Base-by-base conservation (phyloP, 2,329 filamentous ascomycete genomes). In the Neopestalotiopsis clavispora region DNA sequence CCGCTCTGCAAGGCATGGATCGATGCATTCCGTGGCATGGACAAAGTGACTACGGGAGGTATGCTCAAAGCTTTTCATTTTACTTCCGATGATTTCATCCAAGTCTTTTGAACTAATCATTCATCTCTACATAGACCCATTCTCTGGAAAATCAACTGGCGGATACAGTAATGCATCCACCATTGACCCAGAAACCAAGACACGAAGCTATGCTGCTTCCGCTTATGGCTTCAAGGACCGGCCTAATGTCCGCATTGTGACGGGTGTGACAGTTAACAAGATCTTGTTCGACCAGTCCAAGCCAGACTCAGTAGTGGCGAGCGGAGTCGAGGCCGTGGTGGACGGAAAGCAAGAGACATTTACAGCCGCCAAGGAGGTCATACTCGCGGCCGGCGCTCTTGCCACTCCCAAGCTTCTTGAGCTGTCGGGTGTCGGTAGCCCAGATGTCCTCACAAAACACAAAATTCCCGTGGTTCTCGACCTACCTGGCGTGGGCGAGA, bases 381-480 rank as follows among this genome's bases (percentile, higher is more conserved):
- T 87, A 23, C 67, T 83, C 10, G 84, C 84, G 0, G 83, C 82
- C 0, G 87, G 87, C 0, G 77, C 86, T 3, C 80, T 87, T 65
- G 81, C 83, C 69, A 85, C 84, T 12, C 86, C 87, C 1, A 78
- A 83, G 0, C 83, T 89, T 14, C 81, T 89, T 1, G 83, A 88
- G 70, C 79, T 80, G 10, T 89, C 86, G 1, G 87, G 87, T 0
- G 81, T 89, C 17, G 87, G 87, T 0, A 80, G 81, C 66, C 73
- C 77, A 5, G 6, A 70, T 42, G 75, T 78, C 17, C 76, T 87
- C 2, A 69, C 79, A 2, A 71, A 80, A 7, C 75, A 82, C 49
- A 81, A 79, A 14, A 86, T 88, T 69, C 69, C 81, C 14, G 79
- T 80, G 38, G 75, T 79, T 20, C 74, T 87, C 4, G 76, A 85